Evolutionary conservation across 495 filamentous ascomycete genomes (phyloP).

Genomic region (Schizothecium vesticola): DNA sequence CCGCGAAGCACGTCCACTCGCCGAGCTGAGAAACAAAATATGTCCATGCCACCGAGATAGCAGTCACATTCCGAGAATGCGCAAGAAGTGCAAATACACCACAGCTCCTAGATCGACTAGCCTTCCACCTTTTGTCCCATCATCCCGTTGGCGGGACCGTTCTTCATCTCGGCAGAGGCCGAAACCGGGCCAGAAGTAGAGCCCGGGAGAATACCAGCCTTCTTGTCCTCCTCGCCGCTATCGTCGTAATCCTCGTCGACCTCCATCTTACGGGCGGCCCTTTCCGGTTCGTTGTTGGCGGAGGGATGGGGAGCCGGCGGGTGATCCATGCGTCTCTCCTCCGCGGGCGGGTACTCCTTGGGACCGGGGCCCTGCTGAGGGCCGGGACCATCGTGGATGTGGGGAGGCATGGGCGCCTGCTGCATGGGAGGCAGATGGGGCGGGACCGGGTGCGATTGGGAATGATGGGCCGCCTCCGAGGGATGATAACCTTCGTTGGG

Average conservation of each 20-base stretch:
- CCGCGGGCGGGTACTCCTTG: slow-evolving; percentile 53
- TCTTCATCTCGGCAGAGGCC: slow-evolving; percentile 41
- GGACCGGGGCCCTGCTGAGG: slow-evolving; percentile 50
- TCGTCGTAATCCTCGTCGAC: slow-evolving; percentile 94
- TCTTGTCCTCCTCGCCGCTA: slow-evolving; percentile 83
- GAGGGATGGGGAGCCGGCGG: slow-evolving; percentile 43
- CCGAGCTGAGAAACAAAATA: neutral
- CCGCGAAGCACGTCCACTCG: neutral
- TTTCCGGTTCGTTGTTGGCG: slow-evolving; percentile 59
- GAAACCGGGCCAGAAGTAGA: slow-evolving; percentile 23
- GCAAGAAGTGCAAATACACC: neutral
- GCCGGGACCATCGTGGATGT: slow-evolving; percentile 46
- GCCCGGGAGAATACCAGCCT: slow-evolving; percentile 38
- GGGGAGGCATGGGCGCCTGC: slow-evolving; percentile 54
- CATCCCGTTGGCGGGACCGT: slow-evolving; percentile 42
- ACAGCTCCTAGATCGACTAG: slow-evolving; percentile 10
- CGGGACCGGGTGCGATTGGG: slow-evolving; percentile 59
- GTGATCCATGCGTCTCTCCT: slow-evolving; percentile 44
- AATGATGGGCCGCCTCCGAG: slow-evolving; percentile 86
- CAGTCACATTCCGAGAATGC: neutral
- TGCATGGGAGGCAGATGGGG: slow-evolving; percentile 67
- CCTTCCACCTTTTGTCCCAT: slow-evolving; percentile 41
- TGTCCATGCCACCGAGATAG: neutral
- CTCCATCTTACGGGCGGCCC: slow-evolving; percentile 90
- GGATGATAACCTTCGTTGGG: slow-evolving; percentile 77